Evolutionary conservation across 306 rosid genomes (phyloP).

Genomic region (Prunus armeniaca): DNA sequence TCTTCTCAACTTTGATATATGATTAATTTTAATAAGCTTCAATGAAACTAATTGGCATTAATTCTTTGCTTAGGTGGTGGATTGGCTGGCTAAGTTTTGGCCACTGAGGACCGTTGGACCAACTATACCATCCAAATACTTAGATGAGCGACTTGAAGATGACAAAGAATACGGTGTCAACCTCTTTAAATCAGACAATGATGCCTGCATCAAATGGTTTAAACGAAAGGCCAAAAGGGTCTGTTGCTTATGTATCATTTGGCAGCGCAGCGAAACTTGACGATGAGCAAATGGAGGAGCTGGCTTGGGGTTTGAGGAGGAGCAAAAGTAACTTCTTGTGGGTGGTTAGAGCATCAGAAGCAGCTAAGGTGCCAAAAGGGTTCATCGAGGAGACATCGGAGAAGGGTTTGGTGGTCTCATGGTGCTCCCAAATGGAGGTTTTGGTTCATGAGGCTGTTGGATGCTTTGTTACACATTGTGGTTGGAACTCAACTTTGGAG

Average conservation of each 20-base stretch:
- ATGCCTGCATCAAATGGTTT: constrained; percentile 22
- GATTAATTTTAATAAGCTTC: background rate
- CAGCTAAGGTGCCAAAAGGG: constrained; percentile 20
- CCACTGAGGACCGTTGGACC: constrained; percentile 30
- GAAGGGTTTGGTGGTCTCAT: constrained; percentile 17
- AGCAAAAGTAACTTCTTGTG: constrained; percentile 26
- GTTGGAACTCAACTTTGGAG: constrained; percentile 18
- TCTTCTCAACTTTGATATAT: background rate
- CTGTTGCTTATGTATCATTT: constrained; percentile 29
- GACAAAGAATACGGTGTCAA: constrained; percentile 26
- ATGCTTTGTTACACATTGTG: constrained; percentile 11
- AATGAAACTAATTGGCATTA: background rate
- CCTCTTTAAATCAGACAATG: background rate
- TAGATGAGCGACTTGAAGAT: constrained; percentile 12
- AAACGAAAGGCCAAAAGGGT: constrained; percentile 2
- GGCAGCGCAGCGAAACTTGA: constrained; percentile 22
- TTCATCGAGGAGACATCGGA: constrained; percentile 18
- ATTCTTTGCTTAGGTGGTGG: constrained; percentile 6
- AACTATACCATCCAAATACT: constrained; percentile 27
- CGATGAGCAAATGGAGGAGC: constrained; percentile 26
- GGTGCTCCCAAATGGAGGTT: constrained; percentile 14
- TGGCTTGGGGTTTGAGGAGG: constrained; percentile 24
- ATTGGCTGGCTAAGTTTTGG: constrained; percentile 20
- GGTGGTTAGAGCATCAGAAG: constrained; percentile 32
- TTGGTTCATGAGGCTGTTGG: constrained; percentile 15